Evolutionary conservation across 345 rosid species (phyloP), one percentile per base, ranked within the genome.

Genomic region (Eucalyptus victrix): DNA sequence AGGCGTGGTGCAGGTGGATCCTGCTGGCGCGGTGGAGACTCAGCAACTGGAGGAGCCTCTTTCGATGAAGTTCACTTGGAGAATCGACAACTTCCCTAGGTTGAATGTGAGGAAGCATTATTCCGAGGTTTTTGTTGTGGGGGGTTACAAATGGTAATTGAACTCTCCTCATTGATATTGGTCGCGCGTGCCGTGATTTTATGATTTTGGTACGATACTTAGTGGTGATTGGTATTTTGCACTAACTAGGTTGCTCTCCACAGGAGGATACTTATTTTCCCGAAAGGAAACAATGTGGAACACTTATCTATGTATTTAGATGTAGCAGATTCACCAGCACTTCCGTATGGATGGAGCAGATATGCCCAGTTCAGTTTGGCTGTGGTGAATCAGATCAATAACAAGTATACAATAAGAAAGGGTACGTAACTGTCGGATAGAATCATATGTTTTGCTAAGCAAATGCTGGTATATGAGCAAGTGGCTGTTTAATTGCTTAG

Each of bases 291-390:
- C 95, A 97, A 98, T 92, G 98, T 95, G 88, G 99, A 97, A 90
- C 96, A 98, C 93, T 89, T 98, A 94, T 97, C 99, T n/a, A 94
- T 97, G 98, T 98, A 98, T 89, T 91, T 98, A 91, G 99, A 97
- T 93, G 99, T 97, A 91, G 98, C 98, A 6, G 99, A 97, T 89
- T 96, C 99, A 12, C 32, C 93, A 1, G 90, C 92, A 40, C 90
- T 98, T 94, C 96, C 99, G 2, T 96, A 97, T 87, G 99, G 98
- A 65, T 98, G 99, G 99, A 96, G 97, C 93, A 94, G 98, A 95
- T 98, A 92, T 86, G 96, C 99, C 19, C 99, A 95, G 89, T 98
- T 98, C 91, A 95, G 96, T 93, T 92, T 98, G 91, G 93, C 98
- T 76, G 95, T 98, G 81, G 95, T 94, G 67, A 98, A 98, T 93